phyloP scores from a whole-genome alignment of 73 alveolate species.

The Tetrahymena elliotti region DNA sequence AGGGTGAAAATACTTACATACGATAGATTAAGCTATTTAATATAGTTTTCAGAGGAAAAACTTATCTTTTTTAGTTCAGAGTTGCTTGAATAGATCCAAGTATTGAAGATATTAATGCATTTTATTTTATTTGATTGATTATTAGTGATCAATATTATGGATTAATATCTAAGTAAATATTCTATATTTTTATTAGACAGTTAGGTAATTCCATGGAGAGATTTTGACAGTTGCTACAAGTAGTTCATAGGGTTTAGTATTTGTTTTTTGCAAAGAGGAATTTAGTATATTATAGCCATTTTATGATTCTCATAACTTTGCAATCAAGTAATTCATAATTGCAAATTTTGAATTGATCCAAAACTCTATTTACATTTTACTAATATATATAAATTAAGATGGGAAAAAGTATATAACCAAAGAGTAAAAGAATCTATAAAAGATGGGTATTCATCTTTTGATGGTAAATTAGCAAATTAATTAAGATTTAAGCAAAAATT shows the following conservation, averaged over 20 bases:
- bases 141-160: neutral
- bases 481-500: neutral
- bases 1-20: neutral
- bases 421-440: neutral
- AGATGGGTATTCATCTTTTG: neutral
- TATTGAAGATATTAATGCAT: neutral
- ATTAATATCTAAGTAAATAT: neutral
- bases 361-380: neutral
- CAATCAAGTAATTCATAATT: neutral
- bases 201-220: neutral
- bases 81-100: neutral
- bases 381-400: neutral
- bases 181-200: neutral
- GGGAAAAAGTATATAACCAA: neutral
- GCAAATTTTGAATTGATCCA: neutral
- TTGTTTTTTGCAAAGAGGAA: neutral
- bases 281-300: neutral
- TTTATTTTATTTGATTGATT: too few relatives aligned
- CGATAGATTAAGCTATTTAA: neutral
- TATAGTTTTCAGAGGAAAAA: neutral
- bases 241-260: neutral
- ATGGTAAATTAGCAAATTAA: neutral
- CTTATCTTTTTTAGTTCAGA: neutral
- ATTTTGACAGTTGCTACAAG: neutral
- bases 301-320: neutral